Conservation (phyloP, 2,329 filamentous ascomycete genomes). For the Fusarium miscanthi region DNA sequence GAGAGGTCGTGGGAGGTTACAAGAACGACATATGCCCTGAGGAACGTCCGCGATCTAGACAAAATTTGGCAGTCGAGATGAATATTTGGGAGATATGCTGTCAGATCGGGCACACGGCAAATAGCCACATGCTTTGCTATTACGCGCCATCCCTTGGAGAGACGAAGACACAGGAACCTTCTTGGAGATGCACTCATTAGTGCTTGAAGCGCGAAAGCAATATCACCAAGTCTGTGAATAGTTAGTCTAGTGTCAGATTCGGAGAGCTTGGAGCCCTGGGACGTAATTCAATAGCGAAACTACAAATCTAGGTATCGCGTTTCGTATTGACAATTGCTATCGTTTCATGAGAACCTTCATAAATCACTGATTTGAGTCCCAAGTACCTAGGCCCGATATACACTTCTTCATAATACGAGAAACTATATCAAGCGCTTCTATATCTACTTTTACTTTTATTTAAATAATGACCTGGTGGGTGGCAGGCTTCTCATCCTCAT, state of each 20-base stretch:
- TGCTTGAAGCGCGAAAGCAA: too few relatives aligned
- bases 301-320: too few relatives aligned
- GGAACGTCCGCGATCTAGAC: constrained; percentile 37
- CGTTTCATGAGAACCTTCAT: fast-evolving
- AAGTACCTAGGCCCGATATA: fast-evolving
- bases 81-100: not conserved
- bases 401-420: not conserved
- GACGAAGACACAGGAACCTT: too few relatives aligned
- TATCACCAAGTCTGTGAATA: too few relatives aligned
- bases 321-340: too few relatives aligned
- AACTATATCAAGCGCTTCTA: not conserved
- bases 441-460: not conserved
- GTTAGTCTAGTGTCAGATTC: too few relatives aligned
- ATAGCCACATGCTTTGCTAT: too few relatives aligned
- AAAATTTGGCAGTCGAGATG: constrained; percentile 7
- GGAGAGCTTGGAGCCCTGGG: too few relatives aligned
- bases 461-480: not conserved
- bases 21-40: constrained; percentile 22
- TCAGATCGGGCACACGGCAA: too few relatives aligned
- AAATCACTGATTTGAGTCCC: fast-evolving
- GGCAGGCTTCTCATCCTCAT: not conserved
- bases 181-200: too few relatives aligned
- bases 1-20: constrained; percentile 27
- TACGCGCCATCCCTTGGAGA: too few relatives aligned
- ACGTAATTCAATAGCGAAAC: too few relatives aligned